phyloP scores from a whole-genome alignment of 2,329 filamentous ascomycete genomes.

The Alternaria angustiovoidea region DNA sequence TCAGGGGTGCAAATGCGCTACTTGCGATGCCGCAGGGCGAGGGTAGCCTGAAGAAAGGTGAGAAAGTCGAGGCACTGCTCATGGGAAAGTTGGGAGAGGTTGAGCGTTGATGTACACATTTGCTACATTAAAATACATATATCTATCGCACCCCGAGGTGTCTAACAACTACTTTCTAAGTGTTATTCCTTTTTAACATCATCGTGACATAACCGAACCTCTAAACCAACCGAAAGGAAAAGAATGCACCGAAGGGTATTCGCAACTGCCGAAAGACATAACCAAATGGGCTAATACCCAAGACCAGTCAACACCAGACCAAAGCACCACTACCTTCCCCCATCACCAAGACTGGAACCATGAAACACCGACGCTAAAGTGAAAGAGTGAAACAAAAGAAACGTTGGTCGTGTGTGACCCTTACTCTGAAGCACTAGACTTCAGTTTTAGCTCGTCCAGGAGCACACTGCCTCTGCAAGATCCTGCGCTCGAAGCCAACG shows the following conservation, averaged over 20 bases:
- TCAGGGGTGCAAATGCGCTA: constrained; percentile 87
- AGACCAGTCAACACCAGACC: neutral
- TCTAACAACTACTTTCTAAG: neutral
- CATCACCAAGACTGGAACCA: neutral
- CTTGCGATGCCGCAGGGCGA: constrained; percentile 75
- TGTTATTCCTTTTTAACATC: neutral
- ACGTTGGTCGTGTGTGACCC: neutral
- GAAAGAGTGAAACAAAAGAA: constrained; percentile 3
- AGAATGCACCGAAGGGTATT: neutral
- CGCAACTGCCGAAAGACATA: neutral
- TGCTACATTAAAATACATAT: neutral
- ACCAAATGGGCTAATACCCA: constrained; percentile 1
- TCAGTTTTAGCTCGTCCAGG: constrained; percentile 12
- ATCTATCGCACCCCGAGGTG: constrained; percentile 1
- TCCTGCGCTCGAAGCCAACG: constrained; percentile 23
- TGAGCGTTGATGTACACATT: constrained; percentile 5
- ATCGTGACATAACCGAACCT: neutral
- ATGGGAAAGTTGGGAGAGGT: constrained; percentile 60
- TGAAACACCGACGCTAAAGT: constrained; percentile 15
- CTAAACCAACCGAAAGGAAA: neutral
- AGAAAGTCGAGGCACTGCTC: constrained; percentile 77
- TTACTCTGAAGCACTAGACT: constrained; percentile 4
- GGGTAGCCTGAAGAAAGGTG: constrained; percentile 72
- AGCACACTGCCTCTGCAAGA: constrained; percentile 16
- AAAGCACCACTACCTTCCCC: neutral